Evolutionary conservation across 768 basidiomycete genomes (phyloP), one percentile per base, ranked within the genome.

Genomic region (Amanita polypyramis): DNA sequence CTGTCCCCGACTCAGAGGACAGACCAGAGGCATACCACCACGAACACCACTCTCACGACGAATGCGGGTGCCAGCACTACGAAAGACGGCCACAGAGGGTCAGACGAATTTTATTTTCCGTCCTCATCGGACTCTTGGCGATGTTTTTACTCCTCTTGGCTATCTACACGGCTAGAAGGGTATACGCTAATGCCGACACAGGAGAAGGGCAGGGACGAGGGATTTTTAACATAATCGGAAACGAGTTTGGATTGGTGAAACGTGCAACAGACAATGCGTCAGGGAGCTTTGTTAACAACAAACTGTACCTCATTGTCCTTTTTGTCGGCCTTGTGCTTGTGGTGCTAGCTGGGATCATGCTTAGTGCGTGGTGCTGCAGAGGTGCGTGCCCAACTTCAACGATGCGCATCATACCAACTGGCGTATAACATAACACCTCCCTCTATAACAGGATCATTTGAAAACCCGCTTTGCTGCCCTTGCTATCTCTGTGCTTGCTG

Each of bases 401-500:
- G 23, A 25, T 27, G 6, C 4, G 32, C 21, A 19, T 17, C n/a
- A n/a, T n/a, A n/a, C n/a, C n/a, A n/a, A n/a, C 2, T 12, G n/a
- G 21, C 30, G 11, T 10, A 17, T 45, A 15, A 3, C 15, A n/a
- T 15, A 32, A 20, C 33, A 27, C 12, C 8, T 15, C 20, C 6
- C 27, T 34, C 9, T 41, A n/a, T n/a, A n/a, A n/a, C n/a, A 77
- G 77, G 74, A 12, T 58, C 74, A 0, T 82, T 81, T 55, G 56
- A 76, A 51, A 84, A 84, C 49, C 81, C 81, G 2, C 63, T 73
- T 0, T 83, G 80, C 54, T 82, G 79, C 54, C 82, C 82, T 0
- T 83, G 82, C 56, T 85, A 85, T 58, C 66, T 82, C 6, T 84
- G 82, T 52, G 82, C 82, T 3, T 83, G 79, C 59, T 83, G 80